These are phyloP conservation scores for Podospora appendiculata DNA, from an alignment of 495 filamentous ascomycete species.

Conservation along the genomic window DNA sequence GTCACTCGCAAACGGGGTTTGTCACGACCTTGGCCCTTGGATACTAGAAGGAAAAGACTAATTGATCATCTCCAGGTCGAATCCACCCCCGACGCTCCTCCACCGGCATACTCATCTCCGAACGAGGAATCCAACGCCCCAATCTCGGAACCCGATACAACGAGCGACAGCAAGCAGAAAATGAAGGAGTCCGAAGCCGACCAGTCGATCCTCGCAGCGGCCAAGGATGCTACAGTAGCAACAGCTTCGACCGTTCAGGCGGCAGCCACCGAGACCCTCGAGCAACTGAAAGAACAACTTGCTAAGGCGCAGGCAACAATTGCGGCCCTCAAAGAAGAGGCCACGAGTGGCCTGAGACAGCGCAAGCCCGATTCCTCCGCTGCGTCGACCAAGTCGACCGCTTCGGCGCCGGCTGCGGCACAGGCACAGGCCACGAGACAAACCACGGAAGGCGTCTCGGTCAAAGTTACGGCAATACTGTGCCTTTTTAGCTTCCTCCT, in stretches of 20 bases:
- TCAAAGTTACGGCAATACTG: constrained; percentile 73
- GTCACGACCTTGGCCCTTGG: constrained; percentile 1
- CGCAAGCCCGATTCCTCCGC: constrained; percentile 51
- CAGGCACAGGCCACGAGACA: constrained; percentile 48
- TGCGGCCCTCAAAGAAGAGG: constrained; percentile 58
- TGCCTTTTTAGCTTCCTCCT: constrained; percentile 88
- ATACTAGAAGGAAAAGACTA: neutral
- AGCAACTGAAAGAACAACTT: constrained; percentile 65
- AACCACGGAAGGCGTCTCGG: constrained; percentile 68
- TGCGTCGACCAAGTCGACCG: constrained; percentile 22
- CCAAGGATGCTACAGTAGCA: constrained; percentile 18
- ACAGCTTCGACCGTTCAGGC: constrained; percentile 35
- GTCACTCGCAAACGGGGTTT: constrained; percentile 20
- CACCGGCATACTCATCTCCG: constrained; percentile 23
- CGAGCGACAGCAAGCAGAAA: constrained; percentile 28
- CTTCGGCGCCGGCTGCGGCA: constrained; percentile 35
- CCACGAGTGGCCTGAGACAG: constrained; percentile 56
- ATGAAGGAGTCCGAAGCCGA: constrained; percentile 21
- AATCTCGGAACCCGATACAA: constrained; percentile 20
- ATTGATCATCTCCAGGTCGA: constrained; percentile 15
- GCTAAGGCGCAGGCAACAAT: constrained; percentile 70
- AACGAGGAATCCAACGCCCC: constrained; percentile 9
- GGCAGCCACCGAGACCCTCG: constrained; percentile 33
- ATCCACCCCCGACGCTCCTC: constrained; percentile 19
- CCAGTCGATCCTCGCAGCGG: constrained; percentile 15